Evolutionary conservation across 208 protist species (phyloP).

Genomic region (Phytomonas francai): DNA sequence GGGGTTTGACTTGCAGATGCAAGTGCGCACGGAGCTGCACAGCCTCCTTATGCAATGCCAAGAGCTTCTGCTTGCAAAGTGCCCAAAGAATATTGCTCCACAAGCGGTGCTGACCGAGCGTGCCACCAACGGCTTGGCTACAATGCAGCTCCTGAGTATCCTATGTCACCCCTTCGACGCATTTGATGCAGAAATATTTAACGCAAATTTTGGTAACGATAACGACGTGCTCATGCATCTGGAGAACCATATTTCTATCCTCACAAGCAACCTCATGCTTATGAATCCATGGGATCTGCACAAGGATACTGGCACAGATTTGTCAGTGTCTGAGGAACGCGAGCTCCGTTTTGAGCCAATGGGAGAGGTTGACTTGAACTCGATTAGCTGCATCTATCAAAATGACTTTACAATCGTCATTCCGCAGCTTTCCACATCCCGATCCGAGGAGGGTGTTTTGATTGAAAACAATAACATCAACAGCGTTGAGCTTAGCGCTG

Average conservation of each 20-base stretch:
- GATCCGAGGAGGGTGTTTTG: conserved; percentile 47
- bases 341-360: conserved; percentile 42
- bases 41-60: conserved; percentile 32
- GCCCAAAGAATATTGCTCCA: conserved; percentile 19
- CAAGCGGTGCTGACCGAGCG: conserved; percentile 35
- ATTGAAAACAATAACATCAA: conserved; percentile 54
- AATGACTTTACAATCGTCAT: conserved; percentile 82
- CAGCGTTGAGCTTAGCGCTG: conserved; percentile 60
- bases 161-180: conserved; percentile 80
- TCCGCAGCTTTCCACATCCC: conserved; percentile 48
- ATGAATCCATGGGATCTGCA: conserved; percentile 36
- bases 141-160: conserved; percentile 60
- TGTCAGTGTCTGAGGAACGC: conserved; percentile 19
- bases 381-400: conserved; percentile 60
- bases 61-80: conserved; percentile 19
- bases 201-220: conserved; percentile 24
- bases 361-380: conserved; percentile 48
- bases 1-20: conserved; percentile 56
- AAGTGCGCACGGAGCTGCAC: conserved; percentile 65
- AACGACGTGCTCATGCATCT: conserved; percentile 45
- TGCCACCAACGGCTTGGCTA: conserved; percentile 31
- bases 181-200: conserved; percentile 70
- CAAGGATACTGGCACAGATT: conserved; percentile 11
- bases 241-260: conserved; percentile 49
- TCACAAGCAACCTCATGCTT: conserved; percentile 32